Base-by-base conservation (phyloP, 225 moss, liverwort and hornwort species). In the Takakia lepidozioides region DNA sequence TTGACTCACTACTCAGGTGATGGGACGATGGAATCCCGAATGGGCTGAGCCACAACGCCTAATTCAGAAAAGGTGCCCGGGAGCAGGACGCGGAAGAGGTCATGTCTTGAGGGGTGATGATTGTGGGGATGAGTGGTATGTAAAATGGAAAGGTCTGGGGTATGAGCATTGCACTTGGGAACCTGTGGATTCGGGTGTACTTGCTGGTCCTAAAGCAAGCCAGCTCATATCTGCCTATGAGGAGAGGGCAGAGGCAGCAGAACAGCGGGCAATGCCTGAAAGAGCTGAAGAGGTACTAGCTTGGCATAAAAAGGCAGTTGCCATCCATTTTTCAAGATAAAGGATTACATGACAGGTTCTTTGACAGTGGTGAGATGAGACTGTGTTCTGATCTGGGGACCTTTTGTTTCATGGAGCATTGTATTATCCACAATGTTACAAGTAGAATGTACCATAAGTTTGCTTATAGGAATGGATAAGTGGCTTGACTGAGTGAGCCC, bases 91-190 rank as follows among this genome's bases (percentile, higher is more conserved):
- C 50, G 63, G 57, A 8, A 60, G 56, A 29, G 67, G 50, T 27
- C 54, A 18, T 7, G 17, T 44, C 19, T 48, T 29, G 45, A 47
- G 27, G 1, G 43, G 48, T 39, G 61, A 55, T 66, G 64, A 51
- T 26, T 19, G 51, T 50, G 64, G 70, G 54, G 7, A 61, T 46
- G 82, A 90, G 56, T 95, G 95, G 84, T 82, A 63, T 62, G 82
- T 95, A n/a, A 95, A 95, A 60, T 95, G 95, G 95, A 86, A 84
- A 65, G 86, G 84, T 35, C 58, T 87, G 28, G 82, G 87, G 41
- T 90, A 95, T 50, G 95, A 95, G 46, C 57, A 63, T 49, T 90
- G 95, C 75, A 87, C 90, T 21, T 95, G 95, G 95, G 95, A 95
- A 58, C 66, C 79, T 59, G 72, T 57, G 49, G 49, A 64, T 15